Conservation (phyloP, 371 early-diverging fungal genomes). For the Apophysomyces sp. region DNA sequence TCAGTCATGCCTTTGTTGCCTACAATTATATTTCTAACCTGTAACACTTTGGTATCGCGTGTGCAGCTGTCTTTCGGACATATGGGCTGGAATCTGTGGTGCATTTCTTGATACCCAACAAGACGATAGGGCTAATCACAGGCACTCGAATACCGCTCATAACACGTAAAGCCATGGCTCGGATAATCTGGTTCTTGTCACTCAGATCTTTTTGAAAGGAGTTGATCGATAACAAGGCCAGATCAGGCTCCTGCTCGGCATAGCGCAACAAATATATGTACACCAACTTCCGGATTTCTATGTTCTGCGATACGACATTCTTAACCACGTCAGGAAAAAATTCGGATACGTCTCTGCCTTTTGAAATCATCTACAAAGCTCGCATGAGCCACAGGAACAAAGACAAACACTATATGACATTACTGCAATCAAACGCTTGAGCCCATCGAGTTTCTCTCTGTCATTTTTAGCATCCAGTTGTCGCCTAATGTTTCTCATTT, state of each 20-base stretch:
- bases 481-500: constrained; percentile 73
- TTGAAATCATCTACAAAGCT: constrained; percentile 75
- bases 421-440: constrained; percentile 90
- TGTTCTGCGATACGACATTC: constrained; percentile 88
- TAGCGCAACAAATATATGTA: constrained; percentile 93
- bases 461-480: constrained; percentile 84
- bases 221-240: constrained; percentile 92
- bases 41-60: constrained; percentile 87
- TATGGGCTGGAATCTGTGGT: constrained; percentile 86
- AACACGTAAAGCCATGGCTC: constrained; percentile 94
- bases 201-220: constrained; percentile 95
- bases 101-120: constrained; percentile 87
- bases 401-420: neutral
- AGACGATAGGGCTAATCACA: constrained; percentile 86
- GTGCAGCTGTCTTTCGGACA: constrained; percentile 92
- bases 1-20: neutral
- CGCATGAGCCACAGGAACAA: neutral
- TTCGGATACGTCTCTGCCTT: constrained; percentile 89
- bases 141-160: constrained; percentile 94
- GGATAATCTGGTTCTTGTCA: constrained; percentile 90
- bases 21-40: constrained; percentile 29
- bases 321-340: constrained; percentile 96
- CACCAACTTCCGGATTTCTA: constrained; percentile 91
- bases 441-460: constrained; percentile 87
- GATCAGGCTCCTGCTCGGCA: constrained; percentile 93